Evolutionary conservation across 2,329 filamentous ascomycete species (phyloP).

Genomic region (Knufia petricola): DNA sequence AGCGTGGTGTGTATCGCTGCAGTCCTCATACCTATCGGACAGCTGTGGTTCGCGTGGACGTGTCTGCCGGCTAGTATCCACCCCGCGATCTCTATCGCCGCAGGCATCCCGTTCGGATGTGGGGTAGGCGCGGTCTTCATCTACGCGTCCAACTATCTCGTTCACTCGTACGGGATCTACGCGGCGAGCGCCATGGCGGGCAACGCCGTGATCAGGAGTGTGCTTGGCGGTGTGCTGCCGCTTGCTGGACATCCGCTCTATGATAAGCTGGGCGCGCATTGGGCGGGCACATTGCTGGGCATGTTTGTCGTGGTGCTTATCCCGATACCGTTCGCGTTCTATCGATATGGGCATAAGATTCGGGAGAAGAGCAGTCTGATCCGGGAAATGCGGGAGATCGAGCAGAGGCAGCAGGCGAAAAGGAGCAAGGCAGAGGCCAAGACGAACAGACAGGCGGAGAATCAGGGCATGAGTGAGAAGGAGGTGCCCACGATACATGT

Average conservation of each 20-base stretch:
- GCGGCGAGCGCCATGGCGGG: conserved; percentile 71
- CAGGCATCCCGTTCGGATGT: conserved; percentile 67
- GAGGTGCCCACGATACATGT: background rate
- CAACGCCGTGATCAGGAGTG: conserved; percentile 63
- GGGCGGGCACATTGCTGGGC: conserved; percentile 68
- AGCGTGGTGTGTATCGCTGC: conserved; percentile 70
- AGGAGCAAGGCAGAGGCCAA: conserved; percentile 26
- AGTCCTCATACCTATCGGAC: conserved; percentile 62
- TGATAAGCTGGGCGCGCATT: conserved; percentile 57
- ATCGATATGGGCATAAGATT: conserved; percentile 50
- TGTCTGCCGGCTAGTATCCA: conserved; percentile 66
- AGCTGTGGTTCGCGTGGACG: conserved; percentile 84
- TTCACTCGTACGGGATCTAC: conserved; percentile 70
- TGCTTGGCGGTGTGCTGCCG: conserved; percentile 69
- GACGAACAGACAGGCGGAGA: conserved; percentile 5
- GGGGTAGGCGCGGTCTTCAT: conserved; percentile 75
- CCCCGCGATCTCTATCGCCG: conserved; percentile 70
- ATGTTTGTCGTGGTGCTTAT: conserved; percentile 64
- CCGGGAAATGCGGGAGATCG: conserved; percentile 46
- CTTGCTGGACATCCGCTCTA: conserved; percentile 69
- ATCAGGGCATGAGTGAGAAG: background rate
- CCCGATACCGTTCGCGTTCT: conserved; percentile 73
- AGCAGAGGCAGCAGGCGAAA: conserved; percentile 37
- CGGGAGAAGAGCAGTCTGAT: conserved; percentile 48
- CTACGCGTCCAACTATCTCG: conserved; percentile 71